A percentile compares a stretch with the other conserved stretches of the same genome.
Evolutionary conservation across 2,329 filamentous ascomycete genomes (phyloP).

Genomic region (Bipolaris cookei): DNA sequence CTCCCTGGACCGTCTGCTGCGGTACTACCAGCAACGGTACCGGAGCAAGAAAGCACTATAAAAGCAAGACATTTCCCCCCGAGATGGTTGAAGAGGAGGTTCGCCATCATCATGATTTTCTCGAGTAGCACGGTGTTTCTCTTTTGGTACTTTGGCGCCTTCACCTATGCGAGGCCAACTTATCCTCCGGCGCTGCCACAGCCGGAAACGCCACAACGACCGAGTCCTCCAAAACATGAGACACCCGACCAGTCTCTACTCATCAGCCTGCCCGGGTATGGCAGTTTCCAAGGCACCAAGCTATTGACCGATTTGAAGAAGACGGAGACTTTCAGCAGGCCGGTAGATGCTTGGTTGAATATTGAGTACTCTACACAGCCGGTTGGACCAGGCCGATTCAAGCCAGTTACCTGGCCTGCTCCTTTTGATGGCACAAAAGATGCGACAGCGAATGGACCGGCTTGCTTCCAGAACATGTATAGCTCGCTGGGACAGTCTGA

Average conservation of each 20-base stretch:
- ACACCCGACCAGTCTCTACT: constrained; percentile 28
- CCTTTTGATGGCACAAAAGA: constrained; percentile 51
- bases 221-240: constrained; percentile 9
- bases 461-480: constrained; percentile 54
- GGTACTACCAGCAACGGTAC: background rate
- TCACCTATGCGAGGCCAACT: constrained; percentile 19
- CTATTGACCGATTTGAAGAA: constrained; percentile 45
- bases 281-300: constrained; percentile 50
- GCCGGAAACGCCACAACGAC: constrained; percentile 15
- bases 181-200: background rate
- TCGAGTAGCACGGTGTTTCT: constrained; percentile 25
- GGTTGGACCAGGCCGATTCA: constrained; percentile 52
- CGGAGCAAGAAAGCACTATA: constrained; percentile 9
- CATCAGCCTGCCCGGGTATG: constrained; percentile 50
- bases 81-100: constrained; percentile 26
- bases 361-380: constrained; percentile 56
- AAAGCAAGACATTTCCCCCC: constrained; percentile 17
- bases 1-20: constrained; percentile 8
- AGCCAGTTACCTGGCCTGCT: constrained; percentile 50
- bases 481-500: constrained; percentile 35
- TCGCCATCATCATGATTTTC: constrained; percentile 30
- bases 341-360: constrained; percentile 58
- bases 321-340: constrained; percentile 39
- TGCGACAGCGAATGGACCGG: constrained; percentile 52
- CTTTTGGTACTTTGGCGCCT: constrained; percentile 33